Evolutionary conservation across 2,329 filamentous ascomycete genomes (phyloP).

Genomic region (Colletotrichum noveboracense): DNA sequence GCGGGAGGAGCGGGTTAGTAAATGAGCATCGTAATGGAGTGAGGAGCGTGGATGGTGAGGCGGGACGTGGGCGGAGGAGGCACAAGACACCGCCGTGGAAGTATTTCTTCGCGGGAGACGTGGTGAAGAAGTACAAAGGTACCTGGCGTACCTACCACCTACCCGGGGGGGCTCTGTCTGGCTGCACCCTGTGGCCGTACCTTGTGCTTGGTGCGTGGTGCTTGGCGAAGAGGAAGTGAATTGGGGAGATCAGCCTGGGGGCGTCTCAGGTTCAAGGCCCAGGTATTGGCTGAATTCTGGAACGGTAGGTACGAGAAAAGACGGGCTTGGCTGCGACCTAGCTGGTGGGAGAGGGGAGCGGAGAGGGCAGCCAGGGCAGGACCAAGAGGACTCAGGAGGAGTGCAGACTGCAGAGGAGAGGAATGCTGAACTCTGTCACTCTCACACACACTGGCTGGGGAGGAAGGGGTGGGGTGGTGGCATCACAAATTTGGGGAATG

Average conservation of each 20-base stretch:
- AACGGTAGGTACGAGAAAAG: neutral
- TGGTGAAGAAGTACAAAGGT: neutral
- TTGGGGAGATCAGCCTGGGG: conserved; percentile 2
- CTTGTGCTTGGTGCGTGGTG: neutral
- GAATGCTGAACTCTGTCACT: neutral
- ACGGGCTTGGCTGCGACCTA: neutral
- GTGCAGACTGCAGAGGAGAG: neutral
- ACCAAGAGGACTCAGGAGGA: neutral
- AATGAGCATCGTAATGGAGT: conserved; percentile 18
- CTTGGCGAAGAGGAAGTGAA: conserved; percentile 9
- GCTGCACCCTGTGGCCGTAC: neutral
- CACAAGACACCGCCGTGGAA: neutral
- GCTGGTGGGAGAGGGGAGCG: neutral
- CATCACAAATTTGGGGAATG: conserved; percentile 8
- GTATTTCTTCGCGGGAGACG: neutral
- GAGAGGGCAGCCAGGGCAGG: neutral
- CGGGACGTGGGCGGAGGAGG: conserved; percentile 8
- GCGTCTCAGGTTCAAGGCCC: conserved; percentile 13
- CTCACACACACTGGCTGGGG: neutral
- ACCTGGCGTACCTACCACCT: neutral
- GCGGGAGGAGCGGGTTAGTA: conserved; percentile 20
- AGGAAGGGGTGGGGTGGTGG: conserved; percentile 2
- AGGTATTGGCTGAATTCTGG: neutral
- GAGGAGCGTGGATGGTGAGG: neutral
- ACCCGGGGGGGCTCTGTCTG: neutral